Base-by-base conservation (phyloP, 2,329 filamentous ascomycete genomes). In the Massarina eburnea region DNA sequence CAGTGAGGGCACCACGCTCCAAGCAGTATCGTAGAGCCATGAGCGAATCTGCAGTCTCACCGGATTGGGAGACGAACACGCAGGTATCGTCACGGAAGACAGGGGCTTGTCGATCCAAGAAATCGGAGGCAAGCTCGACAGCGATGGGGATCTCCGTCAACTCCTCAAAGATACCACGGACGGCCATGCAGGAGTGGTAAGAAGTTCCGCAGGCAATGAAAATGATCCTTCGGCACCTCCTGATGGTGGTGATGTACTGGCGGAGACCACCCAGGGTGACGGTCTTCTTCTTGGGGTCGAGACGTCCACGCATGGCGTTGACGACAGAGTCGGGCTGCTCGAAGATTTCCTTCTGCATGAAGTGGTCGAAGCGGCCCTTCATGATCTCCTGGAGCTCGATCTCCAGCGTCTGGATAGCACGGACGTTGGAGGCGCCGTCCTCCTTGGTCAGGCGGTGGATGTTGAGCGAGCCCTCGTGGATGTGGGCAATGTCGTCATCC, bases 321-420 rank as follows among this genome's bases (percentile, higher is more conserved):
- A 99, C 86, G 51, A 99, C 90, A 12, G 94, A 99, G 77, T 99
- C 94, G 68, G 94, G 94, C 80, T 99, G 94, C 81, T 99, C 94
- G 73, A 99, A 99, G 68, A 99, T 99, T 75, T 99, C 94, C 84
- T 99, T 99, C 74, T 99, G 94, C 94, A 99, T 99, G 81, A 96
- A 99, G 79, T 99, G 94, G 74, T 99, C 94, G 76, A 97, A 99
- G 72, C 94, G 95, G 75, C 94, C 94, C 86, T 99, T 99, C 94
- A 99, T 99, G 76, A 99, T 99, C 80, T 99, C 91, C 80, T 99
- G 94, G 56, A 99, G 86, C 80, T 99, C 91, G 40, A 99, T 88
- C 80, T 99, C 94, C 45, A 99, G 84, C 45, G 94, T 99, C 82
- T 99, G 94, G 72, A 99, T 99, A 64, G 89, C 90, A 72, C 94